Percentiles rank a stretch among this genome's conserved stretches.
phyloP scores from a whole-genome alignment of 139 green algal species.

The Micractinium conductrix region DNA sequence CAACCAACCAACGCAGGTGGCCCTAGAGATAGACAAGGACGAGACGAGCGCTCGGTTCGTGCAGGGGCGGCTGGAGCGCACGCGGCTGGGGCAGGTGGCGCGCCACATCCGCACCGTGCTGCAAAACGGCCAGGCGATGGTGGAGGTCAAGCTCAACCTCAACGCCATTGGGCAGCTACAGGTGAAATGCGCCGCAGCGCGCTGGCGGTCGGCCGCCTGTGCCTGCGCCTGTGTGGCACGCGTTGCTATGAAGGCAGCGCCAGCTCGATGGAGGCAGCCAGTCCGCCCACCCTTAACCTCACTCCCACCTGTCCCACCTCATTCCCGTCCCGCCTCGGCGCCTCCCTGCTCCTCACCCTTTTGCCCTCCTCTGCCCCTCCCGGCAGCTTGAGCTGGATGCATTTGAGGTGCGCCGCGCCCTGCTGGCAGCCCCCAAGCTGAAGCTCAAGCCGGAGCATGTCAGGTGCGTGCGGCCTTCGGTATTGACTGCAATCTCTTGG shows the following conservation, averaged over 20 bases:
- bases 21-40: constrained; percentile 69
- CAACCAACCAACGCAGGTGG: too few relatives aligned
- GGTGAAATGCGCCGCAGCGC: too few relatives aligned
- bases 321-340: neutral
- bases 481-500: too few relatives aligned
- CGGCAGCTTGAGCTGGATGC: constrained; percentile 79
- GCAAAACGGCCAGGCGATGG: neutral
- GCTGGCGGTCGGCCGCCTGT: too few relatives aligned
- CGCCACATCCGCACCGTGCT: constrained; percentile 56
- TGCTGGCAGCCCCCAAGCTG: constrained; percentile 58
- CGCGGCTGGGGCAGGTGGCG: constrained; percentile 80
- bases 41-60: constrained; percentile 84
- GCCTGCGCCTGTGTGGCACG: too few relatives aligned
- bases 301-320: too few relatives aligned
- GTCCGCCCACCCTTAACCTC: too few relatives aligned
- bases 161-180: neutral
- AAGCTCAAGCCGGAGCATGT: constrained; percentile 83
- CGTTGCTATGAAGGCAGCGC: too few relatives aligned
- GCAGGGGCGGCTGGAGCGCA: constrained; percentile 92
- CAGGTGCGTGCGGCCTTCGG: constrained; percentile 37
- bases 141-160: constrained; percentile 16
- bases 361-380: neutral
- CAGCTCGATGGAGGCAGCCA: too few relatives aligned
- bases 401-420: constrained; percentile 51
- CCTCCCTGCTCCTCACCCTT: neutral